Evolutionary conservation across 2,329 filamentous ascomycete genomes (phyloP).

Genomic region (Lecanoromycetidae sp.): DNA sequence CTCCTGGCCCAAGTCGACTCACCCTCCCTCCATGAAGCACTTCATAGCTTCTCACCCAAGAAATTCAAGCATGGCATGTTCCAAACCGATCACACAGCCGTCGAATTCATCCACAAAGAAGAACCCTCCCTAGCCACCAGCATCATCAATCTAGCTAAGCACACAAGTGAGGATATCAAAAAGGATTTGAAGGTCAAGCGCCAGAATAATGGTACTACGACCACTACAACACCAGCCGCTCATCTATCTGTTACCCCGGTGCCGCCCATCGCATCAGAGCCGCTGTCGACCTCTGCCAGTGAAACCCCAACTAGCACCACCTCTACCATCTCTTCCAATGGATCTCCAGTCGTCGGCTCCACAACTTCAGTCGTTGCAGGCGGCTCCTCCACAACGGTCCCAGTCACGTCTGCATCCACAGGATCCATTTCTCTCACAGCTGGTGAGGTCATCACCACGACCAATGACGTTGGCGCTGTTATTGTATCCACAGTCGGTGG

Average conservation of each 20-base stretch:
- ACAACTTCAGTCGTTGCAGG: not conserved
- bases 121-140: conserved; percentile 51
- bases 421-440: conserved; percentile 15
- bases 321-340: not conserved
- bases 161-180: not conserved
- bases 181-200: conserved; percentile 31
- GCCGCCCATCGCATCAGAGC: not conserved
- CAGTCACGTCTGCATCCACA: conserved; percentile 16
- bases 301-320: not conserved
- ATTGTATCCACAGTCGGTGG: conserved; percentile 24
- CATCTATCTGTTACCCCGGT: conserved; percentile 1
- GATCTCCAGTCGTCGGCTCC: not conserved
- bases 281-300: not conserved
- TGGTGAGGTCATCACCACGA: conserved; percentile 18
- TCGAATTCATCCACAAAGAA: conserved; percentile 50
- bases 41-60: conserved; percentile 50
- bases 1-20: conserved; percentile 46
- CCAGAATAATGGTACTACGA: conserved; percentile 19
- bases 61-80: conserved; percentile 59
- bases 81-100: conserved; percentile 49
- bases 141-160: conserved; percentile 51
- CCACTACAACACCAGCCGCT: conserved; percentile 12
- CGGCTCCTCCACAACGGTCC: conserved; percentile 10
- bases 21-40: conserved; percentile 51
- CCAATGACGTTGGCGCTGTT: conserved; percentile 20